A percentile compares a stretch with the other conserved stretches of the same genome.
These are phyloP conservation scores for Bondarzewia mesenterica DNA, from an alignment of 1,284 basidiomycete species.

Conservation along the genomic window DNA sequence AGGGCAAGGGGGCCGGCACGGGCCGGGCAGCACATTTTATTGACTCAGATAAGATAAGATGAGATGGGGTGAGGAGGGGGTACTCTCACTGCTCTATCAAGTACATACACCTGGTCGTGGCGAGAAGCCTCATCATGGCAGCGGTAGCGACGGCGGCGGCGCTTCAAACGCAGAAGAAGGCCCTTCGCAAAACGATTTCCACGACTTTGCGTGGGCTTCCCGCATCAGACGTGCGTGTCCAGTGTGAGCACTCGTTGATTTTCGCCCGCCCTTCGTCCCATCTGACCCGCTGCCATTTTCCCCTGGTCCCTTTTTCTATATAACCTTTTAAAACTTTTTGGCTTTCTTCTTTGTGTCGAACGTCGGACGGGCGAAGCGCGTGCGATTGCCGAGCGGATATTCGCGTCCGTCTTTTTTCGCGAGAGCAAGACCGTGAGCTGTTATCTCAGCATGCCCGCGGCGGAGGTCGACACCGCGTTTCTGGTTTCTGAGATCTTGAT, in stretches of 20 bases:
- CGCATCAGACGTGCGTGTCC: background rate
- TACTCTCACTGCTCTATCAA: too few relatives aligned
- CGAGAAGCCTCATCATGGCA: too few relatives aligned
- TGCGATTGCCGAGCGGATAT: conserved; percentile 38
- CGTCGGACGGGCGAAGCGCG: conserved; percentile 47
- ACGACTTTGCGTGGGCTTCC: background rate
- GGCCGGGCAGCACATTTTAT: too few relatives aligned
- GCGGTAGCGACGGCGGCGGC: background rate
- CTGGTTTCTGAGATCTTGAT: conserved; percentile 41
- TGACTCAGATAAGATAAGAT: too few relatives aligned
- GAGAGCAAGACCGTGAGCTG: conserved; percentile 50
- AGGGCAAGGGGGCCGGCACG: too few relatives aligned
- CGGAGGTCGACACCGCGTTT: conserved; percentile 52
- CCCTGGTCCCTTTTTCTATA: too few relatives aligned
- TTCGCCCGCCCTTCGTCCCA: background rate
- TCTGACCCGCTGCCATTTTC: background rate
- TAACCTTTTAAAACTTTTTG: too few relatives aligned
- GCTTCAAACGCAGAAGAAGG: background rate
- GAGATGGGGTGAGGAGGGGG: too few relatives aligned
- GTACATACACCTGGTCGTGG: too few relatives aligned
- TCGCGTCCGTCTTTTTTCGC: conserved; percentile 43
- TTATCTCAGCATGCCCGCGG: conserved; percentile 71
- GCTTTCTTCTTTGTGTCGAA: too few relatives aligned
- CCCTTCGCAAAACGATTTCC: background rate
- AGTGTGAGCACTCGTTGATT: background rate